phyloP scores from a whole-genome alignment of 176 grass and related monocot species.

The Aegilops speltoides region DNA sequence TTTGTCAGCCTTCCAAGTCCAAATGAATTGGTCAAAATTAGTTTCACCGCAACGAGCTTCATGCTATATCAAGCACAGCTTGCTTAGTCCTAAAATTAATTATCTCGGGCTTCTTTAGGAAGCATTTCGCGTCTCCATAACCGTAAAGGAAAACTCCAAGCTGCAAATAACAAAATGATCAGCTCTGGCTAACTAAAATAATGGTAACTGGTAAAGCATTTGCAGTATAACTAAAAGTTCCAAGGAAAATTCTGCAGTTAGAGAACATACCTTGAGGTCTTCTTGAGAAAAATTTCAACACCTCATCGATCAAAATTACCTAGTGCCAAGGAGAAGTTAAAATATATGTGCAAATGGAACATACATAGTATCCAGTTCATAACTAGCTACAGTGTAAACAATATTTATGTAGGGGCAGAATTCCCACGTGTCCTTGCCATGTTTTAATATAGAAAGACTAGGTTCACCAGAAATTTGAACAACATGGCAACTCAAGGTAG shows the following conservation, averaged over 20 bases:
- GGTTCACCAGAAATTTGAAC: constrained; percentile 3
- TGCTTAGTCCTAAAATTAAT: constrained; percentile 20
- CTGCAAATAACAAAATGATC: constrained; percentile 13
- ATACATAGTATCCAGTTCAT: not conserved
- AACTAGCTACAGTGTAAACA: not conserved
- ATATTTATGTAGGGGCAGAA: not conserved
- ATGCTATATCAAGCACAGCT: constrained; percentile 10
- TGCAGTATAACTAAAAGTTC: not conserved
- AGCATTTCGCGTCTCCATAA: constrained; percentile 51
- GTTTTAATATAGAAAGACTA: not conserved
- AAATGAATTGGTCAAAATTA: constrained; percentile 23
- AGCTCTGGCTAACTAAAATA: constrained; percentile 1
- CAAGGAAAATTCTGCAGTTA: not conserved
- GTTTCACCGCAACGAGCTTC: not conserved
- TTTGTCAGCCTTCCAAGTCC: constrained; percentile 25
- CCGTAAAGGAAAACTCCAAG: constrained; percentile 26
- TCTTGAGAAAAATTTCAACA: constrained; percentile 74
- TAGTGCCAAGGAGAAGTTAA: constrained; percentile 22
- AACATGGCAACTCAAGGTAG: constrained; percentile 6
- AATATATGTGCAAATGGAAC: not conserved
- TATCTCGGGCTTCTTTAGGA: constrained; percentile 54
- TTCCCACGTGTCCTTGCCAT: not conserved
- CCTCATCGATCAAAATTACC: constrained; percentile 74
- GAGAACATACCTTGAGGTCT: constrained; percentile 52
- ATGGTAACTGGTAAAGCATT: not conserved